Conservation (phyloP, 139 green algal genomes). For the Raphidocelis subcapitata region DNA sequence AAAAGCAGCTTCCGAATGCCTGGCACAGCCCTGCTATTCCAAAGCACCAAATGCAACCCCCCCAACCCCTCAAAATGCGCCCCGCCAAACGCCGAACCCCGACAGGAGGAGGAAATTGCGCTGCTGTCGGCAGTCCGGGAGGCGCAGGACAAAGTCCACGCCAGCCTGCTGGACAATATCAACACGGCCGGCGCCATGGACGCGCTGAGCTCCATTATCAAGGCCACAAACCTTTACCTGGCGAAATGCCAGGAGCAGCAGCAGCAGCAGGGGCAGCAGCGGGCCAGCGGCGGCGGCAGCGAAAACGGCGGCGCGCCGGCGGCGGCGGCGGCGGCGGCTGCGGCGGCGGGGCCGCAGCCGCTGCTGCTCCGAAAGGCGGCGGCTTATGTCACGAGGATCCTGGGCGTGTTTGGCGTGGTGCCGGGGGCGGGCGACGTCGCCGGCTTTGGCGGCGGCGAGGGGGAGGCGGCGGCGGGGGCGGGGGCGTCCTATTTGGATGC, state of each 20-base stretch:
- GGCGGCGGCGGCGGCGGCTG: not conserved
- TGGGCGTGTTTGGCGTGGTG: slow-evolving; percentile 80
- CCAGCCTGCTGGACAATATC: slow-evolving; percentile 87
- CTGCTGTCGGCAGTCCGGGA: slow-evolving; percentile 43
- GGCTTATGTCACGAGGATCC: slow-evolving; percentile 79
- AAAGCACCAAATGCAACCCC: no score
- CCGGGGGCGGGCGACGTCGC: slow-evolving; percentile 22
- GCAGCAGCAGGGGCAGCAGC: slow-evolving; percentile 2
- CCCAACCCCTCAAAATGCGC: no score
- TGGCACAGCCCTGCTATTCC: no score
- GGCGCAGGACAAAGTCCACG: slow-evolving; percentile 67
- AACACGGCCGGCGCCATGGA: slow-evolving; percentile 87
- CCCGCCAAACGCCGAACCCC: no score
- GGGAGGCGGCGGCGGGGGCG: not conserved
- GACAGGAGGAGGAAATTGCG: slow-evolving; percentile 59
- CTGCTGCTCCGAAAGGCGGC: slow-evolving; percentile 76
- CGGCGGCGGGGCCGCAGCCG: slow-evolving; percentile 48
- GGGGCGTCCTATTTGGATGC: slow-evolving; percentile 62
- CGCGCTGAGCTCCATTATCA: slow-evolving; percentile 77
- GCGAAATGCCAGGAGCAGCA: slow-evolving; percentile 36
- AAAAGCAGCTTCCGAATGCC: no score
- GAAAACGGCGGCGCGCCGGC: not conserved
- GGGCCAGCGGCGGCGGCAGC: not conserved
- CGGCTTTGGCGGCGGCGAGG: slow-evolving; percentile 39
- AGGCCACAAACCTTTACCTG: slow-evolving; percentile 85